Evolutionary conservation across 805 yeast genomes (phyloP), one percentile per base, ranked within the genome.

Genomic region (Torulaspora quercuum): DNA sequence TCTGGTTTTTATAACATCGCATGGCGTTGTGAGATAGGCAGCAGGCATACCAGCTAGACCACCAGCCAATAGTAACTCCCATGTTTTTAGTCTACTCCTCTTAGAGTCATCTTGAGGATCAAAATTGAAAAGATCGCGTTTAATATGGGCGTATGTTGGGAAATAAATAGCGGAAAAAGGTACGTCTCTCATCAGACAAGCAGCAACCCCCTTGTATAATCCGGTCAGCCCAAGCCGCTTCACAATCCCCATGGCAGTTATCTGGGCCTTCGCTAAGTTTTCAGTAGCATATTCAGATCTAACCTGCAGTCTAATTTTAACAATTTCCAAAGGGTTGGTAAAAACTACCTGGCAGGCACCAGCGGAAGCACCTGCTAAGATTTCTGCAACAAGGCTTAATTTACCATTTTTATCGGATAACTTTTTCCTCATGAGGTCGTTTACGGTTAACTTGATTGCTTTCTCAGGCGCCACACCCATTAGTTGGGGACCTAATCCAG

Each of bases 391-490:
- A 48, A 74, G 47, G 2, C 76, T 67, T 20, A 68, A 58, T 37
- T 78, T 80, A 9, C 70, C 65, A 15, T 66, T 48, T 38, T 57
- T 60, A 43, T 69, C 68, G n/a, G 85, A 72, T 45, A 90, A 79
- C 37, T 76, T 70, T 18, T 80, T 79, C 53, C 97, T 76, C 40
- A 88, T 80, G 39, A 84, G 67, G 59, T 90, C 98, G 64, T 90
- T 90, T 25, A 90, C 95, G 0, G 97, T 89, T 48, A 90, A 75
- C 65, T 90, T 90, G 55, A 90, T 90, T 28, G 97, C 97, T 69
- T 90, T 90, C 62, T 90, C 98, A 2, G 98, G 98, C 0, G 97
- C 97, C 34, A 90, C 97, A 49, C 98, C 98, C 32, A 92, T 78
- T 53, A 90, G 69, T 64, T 92, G 97, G 11, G 97, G 97, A 7